Evolutionary conservation across 2,329 filamentous ascomycete species (phyloP).

Genomic region (Sarocladiaceae sp.): DNA sequence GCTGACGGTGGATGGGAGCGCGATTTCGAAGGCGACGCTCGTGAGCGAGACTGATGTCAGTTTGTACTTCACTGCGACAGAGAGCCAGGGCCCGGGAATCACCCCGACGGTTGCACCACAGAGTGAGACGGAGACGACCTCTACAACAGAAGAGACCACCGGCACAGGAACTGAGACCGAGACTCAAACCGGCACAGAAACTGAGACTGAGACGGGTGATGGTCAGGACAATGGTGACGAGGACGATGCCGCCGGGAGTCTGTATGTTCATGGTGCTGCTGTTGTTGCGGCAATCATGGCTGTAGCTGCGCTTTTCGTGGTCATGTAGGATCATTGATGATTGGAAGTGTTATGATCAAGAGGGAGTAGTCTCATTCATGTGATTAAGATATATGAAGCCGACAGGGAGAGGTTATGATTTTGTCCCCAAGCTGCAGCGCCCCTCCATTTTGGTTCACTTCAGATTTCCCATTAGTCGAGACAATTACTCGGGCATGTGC

Average conservation of each 20-base stretch:
- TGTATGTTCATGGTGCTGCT: neutral
- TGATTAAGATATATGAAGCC: neutral
- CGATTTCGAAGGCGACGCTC: neutral
- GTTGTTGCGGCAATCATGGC: neutral
- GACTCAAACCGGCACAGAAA: neutral
- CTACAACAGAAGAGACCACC: too few species aligned
- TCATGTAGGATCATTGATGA: neutral
- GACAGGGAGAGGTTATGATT: neutral
- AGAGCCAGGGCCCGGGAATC: slow-evolving; percentile 31
- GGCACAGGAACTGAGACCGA: slow-evolving; percentile 1
- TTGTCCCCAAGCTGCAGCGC: neutral
- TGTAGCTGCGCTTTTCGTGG: neutral
- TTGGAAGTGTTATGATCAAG: too few species aligned
- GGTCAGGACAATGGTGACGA: neutral
- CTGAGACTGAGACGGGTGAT: neutral
- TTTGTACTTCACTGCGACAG: slow-evolving; percentile 36
- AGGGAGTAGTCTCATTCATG: neutral
- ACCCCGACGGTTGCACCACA: slow-evolving; percentile 31
- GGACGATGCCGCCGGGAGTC: neutral
- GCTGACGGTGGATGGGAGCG: neutral
- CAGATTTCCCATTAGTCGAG: neutral
- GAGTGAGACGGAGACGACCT: slow-evolving; percentile 17
- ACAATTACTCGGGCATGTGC: slow-evolving; percentile 54
- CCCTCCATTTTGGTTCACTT: neutral
- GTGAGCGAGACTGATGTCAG: slow-evolving; percentile 24